Percentiles rank a stretch among this genome's conserved stretches.
These are phyloP conservation scores for Boletus tomentosulus DNA, from an alignment of 768 basidiomycete genomes.

Conservation along the genomic window DNA sequence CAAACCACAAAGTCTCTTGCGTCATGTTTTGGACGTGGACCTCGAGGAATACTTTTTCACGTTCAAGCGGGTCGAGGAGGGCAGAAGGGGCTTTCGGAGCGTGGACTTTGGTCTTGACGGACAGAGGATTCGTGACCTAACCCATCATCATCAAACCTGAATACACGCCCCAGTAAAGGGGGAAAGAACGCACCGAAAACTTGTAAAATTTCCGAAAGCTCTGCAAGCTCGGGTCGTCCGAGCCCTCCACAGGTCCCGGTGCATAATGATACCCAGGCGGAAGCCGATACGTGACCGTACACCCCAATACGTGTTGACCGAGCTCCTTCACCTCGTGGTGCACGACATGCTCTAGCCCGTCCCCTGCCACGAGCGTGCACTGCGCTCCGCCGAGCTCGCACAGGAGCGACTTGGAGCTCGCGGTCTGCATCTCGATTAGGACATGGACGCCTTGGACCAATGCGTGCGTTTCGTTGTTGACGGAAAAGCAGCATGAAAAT, in stretches of 20 bases:
- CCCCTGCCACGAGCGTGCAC: constrained; percentile 47
- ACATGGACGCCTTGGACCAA: constrained; percentile 62
- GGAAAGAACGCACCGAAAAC: constrained; percentile 61
- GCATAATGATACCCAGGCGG: constrained; percentile 52
- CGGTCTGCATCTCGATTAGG: constrained; percentile 84
- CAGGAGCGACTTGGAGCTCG: constrained; percentile 56
- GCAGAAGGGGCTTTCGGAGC: constrained; percentile 69
- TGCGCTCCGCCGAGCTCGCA: constrained; percentile 60
- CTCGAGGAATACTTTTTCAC: constrained; percentile 86
- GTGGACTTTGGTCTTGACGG: constrained; percentile 94
- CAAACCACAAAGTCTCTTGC: constrained; percentile 70
- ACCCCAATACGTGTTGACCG: constrained; percentile 85
- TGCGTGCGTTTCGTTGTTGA: constrained; percentile 72
- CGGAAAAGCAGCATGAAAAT: constrained; percentile 75
- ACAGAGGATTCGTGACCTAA: constrained; percentile 90
- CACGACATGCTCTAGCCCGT: constrained; percentile 64
- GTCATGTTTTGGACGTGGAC: constrained; percentile 90
- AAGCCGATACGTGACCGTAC: constrained; percentile 78
- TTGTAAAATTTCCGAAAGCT: constrained; percentile 90
- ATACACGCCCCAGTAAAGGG: not conserved
- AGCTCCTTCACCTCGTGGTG: constrained; percentile 92
- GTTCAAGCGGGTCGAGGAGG: constrained; percentile 54
- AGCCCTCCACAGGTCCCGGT: constrained; percentile 46
- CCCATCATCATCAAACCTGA: not conserved
- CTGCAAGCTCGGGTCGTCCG: constrained; percentile 53